Conservation (phyloP, 75 land plant genomes). For the Pinus tabuliformis region DNA sequence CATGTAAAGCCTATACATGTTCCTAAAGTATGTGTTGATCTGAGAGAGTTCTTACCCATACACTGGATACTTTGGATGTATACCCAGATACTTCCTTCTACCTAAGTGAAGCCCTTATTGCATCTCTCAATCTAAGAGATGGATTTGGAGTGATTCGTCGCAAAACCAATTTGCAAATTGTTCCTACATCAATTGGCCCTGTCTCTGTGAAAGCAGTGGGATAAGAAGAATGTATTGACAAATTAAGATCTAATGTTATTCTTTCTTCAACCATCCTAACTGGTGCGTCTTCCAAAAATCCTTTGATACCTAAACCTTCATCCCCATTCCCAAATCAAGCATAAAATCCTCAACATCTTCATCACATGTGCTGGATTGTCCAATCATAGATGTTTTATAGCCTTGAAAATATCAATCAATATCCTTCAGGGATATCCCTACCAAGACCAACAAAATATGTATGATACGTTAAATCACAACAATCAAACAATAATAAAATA, state of each 20-base stretch:
- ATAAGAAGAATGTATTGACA: background rate
- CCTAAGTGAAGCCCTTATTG: constrained; percentile 17
- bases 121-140: constrained; percentile 33
- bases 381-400: constrained; percentile 43
- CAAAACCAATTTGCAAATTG: background rate
- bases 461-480: constrained; percentile 93
- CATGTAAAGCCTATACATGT: constrained; percentile 48
- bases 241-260: constrained; percentile 16
- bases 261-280: constrained; percentile 7
- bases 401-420: constrained; percentile 91
- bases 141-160: constrained; percentile 13
- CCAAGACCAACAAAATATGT: constrained; percentile 99
- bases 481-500: constrained; percentile 88
- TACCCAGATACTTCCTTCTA: constrained; percentile 12
- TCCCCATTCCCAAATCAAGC: constrained; percentile 20
- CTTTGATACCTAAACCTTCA: constrained; percentile 7
- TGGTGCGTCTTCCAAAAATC: constrained; percentile 15
- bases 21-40: constrained; percentile 63
- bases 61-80: constrained; percentile 35
- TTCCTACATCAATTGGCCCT: constrained; percentile 2
- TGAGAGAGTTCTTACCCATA: constrained; percentile 58
- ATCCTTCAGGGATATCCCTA: constrained; percentile 82
- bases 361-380: constrained; percentile 20
- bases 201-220: background rate
- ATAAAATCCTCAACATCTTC: constrained; percentile 20